Conservation (phyloP, 2,329 filamentous ascomycete genomes). For the Aureobasidium sp. region DNA sequence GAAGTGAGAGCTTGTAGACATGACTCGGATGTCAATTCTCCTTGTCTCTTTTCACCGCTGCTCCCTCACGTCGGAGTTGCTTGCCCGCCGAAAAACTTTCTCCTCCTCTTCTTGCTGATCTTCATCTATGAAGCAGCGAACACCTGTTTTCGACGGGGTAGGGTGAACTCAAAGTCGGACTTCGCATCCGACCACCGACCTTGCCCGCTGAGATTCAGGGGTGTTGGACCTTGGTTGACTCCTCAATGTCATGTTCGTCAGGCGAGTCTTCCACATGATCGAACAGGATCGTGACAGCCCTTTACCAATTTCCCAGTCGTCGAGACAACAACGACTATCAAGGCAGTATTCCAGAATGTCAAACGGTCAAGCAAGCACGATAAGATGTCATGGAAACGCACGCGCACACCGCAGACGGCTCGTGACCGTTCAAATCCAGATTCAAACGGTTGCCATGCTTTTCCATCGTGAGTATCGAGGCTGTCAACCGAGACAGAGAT, state of each 20-base stretch:
- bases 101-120: conserved; percentile 6
- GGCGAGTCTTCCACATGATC: not conserved
- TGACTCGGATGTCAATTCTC: not conserved
- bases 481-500: conserved; percentile 9
- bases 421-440: conserved; percentile 1
- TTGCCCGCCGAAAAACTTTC: conserved; percentile 3
- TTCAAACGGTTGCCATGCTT: conserved; percentile 5
- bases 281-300: not conserved
- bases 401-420: not conserved
- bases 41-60: conserved; percentile 2
- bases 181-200: not conserved
- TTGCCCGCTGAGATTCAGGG: not conserved
- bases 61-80: not conserved
- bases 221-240: not conserved
- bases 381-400: not conserved
- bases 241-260: not conserved
- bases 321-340: conserved; percentile 10
- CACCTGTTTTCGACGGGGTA: not conserved
- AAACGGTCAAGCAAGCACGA: not conserved
- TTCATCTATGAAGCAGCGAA: conserved; percentile 9
- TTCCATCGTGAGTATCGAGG: not conserved
- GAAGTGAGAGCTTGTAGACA: not conserved
- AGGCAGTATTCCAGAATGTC: conserved; percentile 10
- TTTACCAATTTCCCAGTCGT: conserved; percentile 6
- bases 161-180: not conserved